Base-by-base conservation (phyloP, 768 basidiomycete genomes). In the Auriscalpium orientale region DNA sequence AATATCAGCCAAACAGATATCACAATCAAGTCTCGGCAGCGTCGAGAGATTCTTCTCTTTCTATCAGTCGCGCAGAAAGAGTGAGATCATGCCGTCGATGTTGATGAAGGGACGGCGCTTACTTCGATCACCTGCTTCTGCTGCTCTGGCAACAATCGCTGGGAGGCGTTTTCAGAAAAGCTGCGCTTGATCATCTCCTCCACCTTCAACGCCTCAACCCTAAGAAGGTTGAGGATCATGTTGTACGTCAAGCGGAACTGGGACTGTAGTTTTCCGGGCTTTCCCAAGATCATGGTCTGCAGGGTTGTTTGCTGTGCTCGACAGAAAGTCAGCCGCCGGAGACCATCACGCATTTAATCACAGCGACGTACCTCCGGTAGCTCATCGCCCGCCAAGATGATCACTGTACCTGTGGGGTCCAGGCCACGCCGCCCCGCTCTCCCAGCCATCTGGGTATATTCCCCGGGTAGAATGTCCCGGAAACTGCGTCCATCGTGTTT, bases 131-230 rank as follows among this genome's bases (percentile, higher is more conserved):
- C 89, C 66, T 87, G 82, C 68, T 87, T 85, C 70, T 98, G 93
- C 58, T 98, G 91, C 54, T 95, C 93, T 4, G 97, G 97, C 34
- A 98, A 74, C 46, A 98, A 74, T 40, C 87, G 79, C 66, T 99
- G 97, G 0, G 97, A 89, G 1, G 93, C 86, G 66, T 98, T 98
- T 74, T 99, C 97, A 16, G 97, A 98, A 71, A 99, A 99, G 68
- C 91, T 94, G 40, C 97, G 80, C 70, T 98, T 98, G 67, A 99
- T 98, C 97, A 99, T 99, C 71, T 99, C 97, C 67, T 99, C 97
- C 16, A 98, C 95, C 57, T 85, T 79, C 48, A 99, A 76, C 0
- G 97, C 95, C 66, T 99, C 97, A 10, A 99, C 97, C 18, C 97
- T 85, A 10, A 99, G 79, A 40, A 99, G 74, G 67, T 99, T 99